Conservation (phyloP, 441 rosid genomes). For the Gossypium gossypioides region DNA sequence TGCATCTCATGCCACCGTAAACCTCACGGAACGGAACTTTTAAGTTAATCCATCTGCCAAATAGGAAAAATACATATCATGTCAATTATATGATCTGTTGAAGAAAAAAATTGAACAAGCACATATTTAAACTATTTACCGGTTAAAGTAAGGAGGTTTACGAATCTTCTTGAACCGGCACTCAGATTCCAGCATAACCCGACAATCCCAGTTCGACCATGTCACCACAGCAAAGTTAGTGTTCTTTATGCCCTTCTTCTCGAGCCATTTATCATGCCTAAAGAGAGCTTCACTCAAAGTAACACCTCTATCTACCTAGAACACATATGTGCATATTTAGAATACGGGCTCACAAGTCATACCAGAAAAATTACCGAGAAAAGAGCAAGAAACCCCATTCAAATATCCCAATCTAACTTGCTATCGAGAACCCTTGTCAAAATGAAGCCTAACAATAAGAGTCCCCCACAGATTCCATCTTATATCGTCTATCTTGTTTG, state of each 20-base stretch:
- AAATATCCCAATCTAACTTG: neutral
- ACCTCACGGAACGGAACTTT: slow-evolving; percentile 55
- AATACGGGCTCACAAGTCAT: neutral
- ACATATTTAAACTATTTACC: slow-evolving; percentile 23
- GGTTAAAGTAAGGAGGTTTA: slow-evolving; percentile 61
- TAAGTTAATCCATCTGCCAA: slow-evolving; percentile 56
- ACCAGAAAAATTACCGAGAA: neutral
- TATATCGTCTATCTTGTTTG: neutral
- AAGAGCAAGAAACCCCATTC: neutral
- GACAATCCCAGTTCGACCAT: slow-evolving; percentile 72
- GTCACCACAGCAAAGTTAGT: slow-evolving; percentile 64
- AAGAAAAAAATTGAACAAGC: neutral
- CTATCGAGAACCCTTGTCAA: neutral
- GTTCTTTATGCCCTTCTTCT: slow-evolving; percentile 52
- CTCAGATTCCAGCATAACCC: slow-evolving; percentile 69
- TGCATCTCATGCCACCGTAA: slow-evolving; percentile 48
- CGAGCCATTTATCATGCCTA: slow-evolving; percentile 71
- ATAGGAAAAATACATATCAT: too few relatives aligned
- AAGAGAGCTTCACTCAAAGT: slow-evolving; percentile 48
- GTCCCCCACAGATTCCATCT: neutral
- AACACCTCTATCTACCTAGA: slow-evolving; percentile 58
- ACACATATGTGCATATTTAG: slow-evolving; percentile 7
- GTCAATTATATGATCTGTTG: neutral
- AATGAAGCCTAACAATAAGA: neutral
- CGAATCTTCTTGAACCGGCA: slow-evolving; percentile 62